Conservation (phyloP, 192 early-diverging fungal genomes). For the Gonapodya prolifera region DNA sequence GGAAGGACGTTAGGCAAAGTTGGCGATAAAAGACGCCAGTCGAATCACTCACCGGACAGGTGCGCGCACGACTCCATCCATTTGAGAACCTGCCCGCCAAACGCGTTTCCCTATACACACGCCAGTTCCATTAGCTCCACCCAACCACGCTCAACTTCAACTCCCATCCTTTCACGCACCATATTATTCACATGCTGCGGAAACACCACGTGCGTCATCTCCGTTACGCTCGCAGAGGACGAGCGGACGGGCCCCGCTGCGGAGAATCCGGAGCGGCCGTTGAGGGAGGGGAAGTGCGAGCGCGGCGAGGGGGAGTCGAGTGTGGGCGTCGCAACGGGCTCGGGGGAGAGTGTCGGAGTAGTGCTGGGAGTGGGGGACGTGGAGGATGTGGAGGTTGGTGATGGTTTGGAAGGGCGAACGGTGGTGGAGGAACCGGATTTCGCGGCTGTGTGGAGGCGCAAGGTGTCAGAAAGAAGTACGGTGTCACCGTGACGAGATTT, state of each 20-base stretch:
- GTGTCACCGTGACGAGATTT: constrained; percentile 12
- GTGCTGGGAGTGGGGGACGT: background rate
- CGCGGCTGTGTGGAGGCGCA: constrained; percentile 10
- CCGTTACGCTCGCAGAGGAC: constrained; percentile 21
- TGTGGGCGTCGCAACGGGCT: background rate
- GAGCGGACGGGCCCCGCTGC: background rate
- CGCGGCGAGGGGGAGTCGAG: background rate
- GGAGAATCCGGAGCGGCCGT: background rate
- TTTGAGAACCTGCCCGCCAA: constrained; percentile 6
- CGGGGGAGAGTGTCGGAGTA: background rate
- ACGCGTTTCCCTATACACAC: constrained; percentile 7
- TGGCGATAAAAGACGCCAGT: too few species aligned
- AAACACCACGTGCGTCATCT: constrained; percentile 51
- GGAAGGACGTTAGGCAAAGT: too few species aligned
- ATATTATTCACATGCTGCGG: constrained; percentile 56
- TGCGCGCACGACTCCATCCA: constrained; percentile 7
- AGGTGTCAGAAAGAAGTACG: constrained; percentile 13
- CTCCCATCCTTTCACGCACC: background rate
- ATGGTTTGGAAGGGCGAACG: too few species aligned
- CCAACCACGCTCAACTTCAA: too few species aligned
- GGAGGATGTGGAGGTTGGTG: constrained; percentile 8
- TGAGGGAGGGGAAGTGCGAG: background rate
- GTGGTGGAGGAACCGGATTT: constrained; percentile 2
- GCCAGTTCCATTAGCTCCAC: too few species aligned
- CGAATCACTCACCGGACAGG: constrained; percentile 1